Base-by-base conservation (phyloP, 768 basidiomycete genomes). In the Trametes coccinea region DNA sequence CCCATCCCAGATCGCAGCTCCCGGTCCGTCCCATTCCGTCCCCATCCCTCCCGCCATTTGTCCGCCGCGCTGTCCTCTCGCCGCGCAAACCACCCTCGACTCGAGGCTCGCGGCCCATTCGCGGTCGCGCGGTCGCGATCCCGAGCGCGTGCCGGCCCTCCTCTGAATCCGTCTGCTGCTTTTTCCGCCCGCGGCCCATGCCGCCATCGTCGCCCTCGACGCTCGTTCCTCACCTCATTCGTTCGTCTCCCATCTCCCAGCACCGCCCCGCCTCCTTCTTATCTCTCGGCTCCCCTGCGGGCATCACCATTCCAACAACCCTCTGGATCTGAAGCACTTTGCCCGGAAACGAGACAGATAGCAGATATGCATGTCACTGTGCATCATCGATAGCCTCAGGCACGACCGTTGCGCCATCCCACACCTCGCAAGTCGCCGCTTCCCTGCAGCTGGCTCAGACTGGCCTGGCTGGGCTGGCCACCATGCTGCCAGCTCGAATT, bases 21-120 rank as follows among this genome's bases (percentile, higher is more conserved):
- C 61, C 61, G 61, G 37, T 52, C 61, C 56, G 52, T 29, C 46
- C 56, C 39, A 6, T 37, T 30, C 56, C 51, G 45, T 37, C 52
- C 30, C 30, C 60, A 2, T n/a, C 39, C 46, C 22, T 13, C 11
- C 39, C 48, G 5, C 31, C 50, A 30, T 29, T 34, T n/a, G 34
- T 51, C 50, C 50, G 48, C 31, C 9, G 30, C 48, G 7, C 5
- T 11, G 22, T 49, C 31, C 9, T n/a, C 29, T 14, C 14, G 30
- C 8, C 47, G 48, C 22, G 22, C 22, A 22, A 22, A 22, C 22
- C 22, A 22, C 22, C 22, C 22, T 22, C 22, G 22, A 22, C 22
- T 22, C 22, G 22, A 22, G 22, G 22, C 22, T 22, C 22, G 22
- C 22, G 22, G 22, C 22, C 22, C 22, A 22, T 22, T 22, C 22